phyloP scores from a whole-genome alignment of 2,329 filamentous ascomycete genomes.

The Monosporascus cannonballus region DNA sequence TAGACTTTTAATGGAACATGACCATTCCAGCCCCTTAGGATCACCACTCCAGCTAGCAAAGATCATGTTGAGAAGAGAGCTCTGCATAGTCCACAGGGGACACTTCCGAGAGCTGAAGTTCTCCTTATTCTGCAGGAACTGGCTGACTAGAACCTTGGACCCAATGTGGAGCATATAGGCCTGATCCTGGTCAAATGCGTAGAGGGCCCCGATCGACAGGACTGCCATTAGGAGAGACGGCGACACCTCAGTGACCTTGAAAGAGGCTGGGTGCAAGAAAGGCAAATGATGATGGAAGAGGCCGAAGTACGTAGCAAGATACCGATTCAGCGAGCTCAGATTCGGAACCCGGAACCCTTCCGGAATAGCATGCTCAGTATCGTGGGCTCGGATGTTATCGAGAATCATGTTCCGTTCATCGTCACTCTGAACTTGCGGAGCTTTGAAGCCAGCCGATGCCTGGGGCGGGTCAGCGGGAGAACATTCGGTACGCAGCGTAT shows the following conservation, averaged over 20 bases:
- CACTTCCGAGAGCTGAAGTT: constrained; percentile 98
- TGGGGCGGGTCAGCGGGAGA: constrained; percentile 64
- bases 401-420: constrained; percentile 80
- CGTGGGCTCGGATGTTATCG: constrained; percentile 76
- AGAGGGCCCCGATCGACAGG: constrained; percentile 89
- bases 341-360: constrained; percentile 86
- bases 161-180: constrained; percentile 97
- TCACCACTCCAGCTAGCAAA: constrained; percentile 99
- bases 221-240: constrained; percentile 82
- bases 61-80: constrained; percentile 94
- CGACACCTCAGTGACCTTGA: constrained; percentile 72
- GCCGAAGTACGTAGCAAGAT: constrained; percentile 92
- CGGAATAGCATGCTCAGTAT: constrained; percentile 75
- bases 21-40: constrained; percentile 95
- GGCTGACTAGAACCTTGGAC: constrained; percentile 93
- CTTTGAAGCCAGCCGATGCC: constrained; percentile 60
- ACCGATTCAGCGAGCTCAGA: constrained; percentile 77
- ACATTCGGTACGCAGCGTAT: constrained; percentile 35
- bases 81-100: constrained; percentile 97
- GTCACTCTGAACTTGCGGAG: constrained; percentile 77
- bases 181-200: constrained; percentile 95
- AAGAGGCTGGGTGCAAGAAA: constrained; percentile 89
- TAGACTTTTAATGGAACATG: constrained; percentile 96
- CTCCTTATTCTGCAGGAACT: constrained; percentile 96
- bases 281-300: constrained; percentile 95